Evolutionary conservation across 208 protist species (phyloP).

Genomic region (Leishmania major): DNA sequence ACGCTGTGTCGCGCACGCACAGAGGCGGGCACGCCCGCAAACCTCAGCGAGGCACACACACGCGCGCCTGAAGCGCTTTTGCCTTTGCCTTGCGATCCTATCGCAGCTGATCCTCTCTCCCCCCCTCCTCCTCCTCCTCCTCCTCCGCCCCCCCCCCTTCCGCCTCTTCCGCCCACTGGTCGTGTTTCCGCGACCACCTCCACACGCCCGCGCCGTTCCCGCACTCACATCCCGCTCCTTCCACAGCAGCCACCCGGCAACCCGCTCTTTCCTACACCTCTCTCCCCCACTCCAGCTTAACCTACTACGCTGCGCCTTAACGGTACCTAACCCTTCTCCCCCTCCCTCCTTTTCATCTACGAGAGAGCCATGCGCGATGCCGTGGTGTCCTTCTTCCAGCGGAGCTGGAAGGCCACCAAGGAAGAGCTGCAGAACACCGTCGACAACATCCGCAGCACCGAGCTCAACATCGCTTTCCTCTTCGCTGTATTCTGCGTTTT

Average conservation of each 20-base stretch:
- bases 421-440: constrained; percentile 30
- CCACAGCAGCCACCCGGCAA: background rate
- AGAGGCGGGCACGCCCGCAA: background rate
- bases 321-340: background rate
- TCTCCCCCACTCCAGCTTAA: background rate
- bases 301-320: background rate
- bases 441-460: constrained; percentile 41
- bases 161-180: no score
- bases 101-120: background rate
- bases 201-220: background rate
- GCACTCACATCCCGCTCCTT: background rate
- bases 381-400: constrained; percentile 8
- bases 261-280: background rate
- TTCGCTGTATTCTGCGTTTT: constrained; percentile 73
- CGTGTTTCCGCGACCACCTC: no score
- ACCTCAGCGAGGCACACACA: background rate
- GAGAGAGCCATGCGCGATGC: constrained; percentile 2
- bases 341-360: background rate
- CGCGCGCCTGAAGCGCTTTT: no score
- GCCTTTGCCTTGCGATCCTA: background rate
- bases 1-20: background rate
- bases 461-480: constrained; percentile 37
- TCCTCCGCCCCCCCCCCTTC: background rate
- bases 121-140: background rate
- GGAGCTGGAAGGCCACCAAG: constrained; percentile 28